Evolutionary conservation across 768 basidiomycete genomes (phyloP), one percentile per base, ranked within the genome.

Genomic region (Lactarius sp.): DNA sequence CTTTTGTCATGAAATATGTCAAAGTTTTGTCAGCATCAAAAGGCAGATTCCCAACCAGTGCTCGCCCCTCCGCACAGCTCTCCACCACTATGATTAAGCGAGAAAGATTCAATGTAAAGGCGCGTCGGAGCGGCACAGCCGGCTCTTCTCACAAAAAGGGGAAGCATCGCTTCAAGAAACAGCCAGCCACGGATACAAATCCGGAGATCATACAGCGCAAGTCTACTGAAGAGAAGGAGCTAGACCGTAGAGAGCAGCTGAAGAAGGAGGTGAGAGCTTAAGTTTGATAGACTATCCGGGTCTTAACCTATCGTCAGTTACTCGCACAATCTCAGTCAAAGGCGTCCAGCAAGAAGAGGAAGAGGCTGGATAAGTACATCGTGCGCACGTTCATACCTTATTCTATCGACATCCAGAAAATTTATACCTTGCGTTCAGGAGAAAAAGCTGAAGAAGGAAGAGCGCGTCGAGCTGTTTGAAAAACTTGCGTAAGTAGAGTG

Each of bases 381-480:
- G 80, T 79, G 52, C 62, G 77, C 69, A 42, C 41, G 27, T 55
- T 34, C 14, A 22, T 41, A 46, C 37, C n/a, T 12, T 44, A 7
- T 37, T 36, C 34, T 20, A 47, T 44, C 7, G 4, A 20, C 20
- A 52, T 13, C 10, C 31, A 12, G 42, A 41, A 18, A 13, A 41
- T 18, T 52, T 2, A 51, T 46, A 4, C 27, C 14, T 1, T 12
- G 20, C 51, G 1, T 61, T 53, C 66, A 94, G 92, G 89, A 92
- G 55, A 94, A 94, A 77, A 95, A 95, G 75, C 77, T 96, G 53
- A 92, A 89, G 75, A 92, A 94, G 72, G 94, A 97, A 71, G 92
- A 92, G 65, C 83, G 94, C 51, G 70, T 84, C 4, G 73, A 80
- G 20, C 79, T 97, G 14, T 85, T 96, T 59, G 84, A 91, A 67